Evolutionary conservation across 192 early-diverging fungal species (phyloP).

Genomic region (Coemansia sp.): DNA sequence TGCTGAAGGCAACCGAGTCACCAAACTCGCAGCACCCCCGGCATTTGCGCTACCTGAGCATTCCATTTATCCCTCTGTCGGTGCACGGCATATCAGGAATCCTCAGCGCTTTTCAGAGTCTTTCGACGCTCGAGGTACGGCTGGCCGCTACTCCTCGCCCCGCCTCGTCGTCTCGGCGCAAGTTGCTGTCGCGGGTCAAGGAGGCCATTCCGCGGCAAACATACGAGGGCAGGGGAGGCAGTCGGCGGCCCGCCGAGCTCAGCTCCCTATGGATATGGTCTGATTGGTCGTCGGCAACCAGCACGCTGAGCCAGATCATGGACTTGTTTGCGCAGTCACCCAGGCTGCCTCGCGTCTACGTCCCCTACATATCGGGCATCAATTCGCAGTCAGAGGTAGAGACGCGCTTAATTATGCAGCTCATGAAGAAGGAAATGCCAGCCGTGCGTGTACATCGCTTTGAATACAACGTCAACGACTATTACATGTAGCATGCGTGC

Average conservation of each 20-base stretch:
- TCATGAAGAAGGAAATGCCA: constrained; percentile 47
- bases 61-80: constrained; percentile 44
- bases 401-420: constrained; percentile 42
- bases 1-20: constrained; percentile 20
- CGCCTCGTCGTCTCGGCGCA: constrained; percentile 34
- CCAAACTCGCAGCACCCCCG: constrained; percentile 24
- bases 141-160: constrained; percentile 28
- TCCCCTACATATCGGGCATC: constrained; percentile 37
- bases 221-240: constrained; percentile 6
- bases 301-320: constrained; percentile 37
- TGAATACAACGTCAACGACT: constrained; percentile 42
- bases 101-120: constrained; percentile 29
- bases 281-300: constrained; percentile 45
- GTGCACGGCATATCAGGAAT: constrained; percentile 44
- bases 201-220: constrained; percentile 26
- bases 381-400: constrained; percentile 44
- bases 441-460: constrained; percentile 35
- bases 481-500: constrained; percentile 5
- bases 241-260: constrained; percentile 34
- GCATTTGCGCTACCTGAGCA: constrained; percentile 47
- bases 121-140: constrained; percentile 42
- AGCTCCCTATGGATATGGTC: constrained; percentile 45
- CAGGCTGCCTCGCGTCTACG: constrained; percentile 33
- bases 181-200: constrained; percentile 41
- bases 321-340: constrained; percentile 36